These are phyloP conservation scores for Calonectria montana DNA, from an alignment of 2,329 filamentous ascomycete species.

Conservation along the genomic window DNA sequence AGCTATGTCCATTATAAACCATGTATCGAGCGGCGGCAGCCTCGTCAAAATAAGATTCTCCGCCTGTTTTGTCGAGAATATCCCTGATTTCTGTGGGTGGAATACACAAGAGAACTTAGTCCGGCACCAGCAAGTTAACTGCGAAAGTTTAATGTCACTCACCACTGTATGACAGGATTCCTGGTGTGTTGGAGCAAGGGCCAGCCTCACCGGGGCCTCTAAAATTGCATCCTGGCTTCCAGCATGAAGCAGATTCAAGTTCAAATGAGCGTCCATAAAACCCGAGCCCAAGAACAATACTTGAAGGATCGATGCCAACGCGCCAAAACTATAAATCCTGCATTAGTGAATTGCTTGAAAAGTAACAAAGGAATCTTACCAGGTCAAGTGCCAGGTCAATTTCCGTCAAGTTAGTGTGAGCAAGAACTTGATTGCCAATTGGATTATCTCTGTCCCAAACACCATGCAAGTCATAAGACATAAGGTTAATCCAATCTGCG, in stretches of 20 bases:
- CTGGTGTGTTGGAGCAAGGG: not conserved
- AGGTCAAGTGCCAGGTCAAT: not conserved
- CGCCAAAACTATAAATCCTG: not conserved
- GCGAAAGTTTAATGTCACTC: not conserved
- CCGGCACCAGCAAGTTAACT: not conserved
- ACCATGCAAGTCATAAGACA: conserved; percentile 58
- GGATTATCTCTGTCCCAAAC: conserved; percentile 31
- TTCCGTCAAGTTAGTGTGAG: not conserved
- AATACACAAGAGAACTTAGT: not conserved
- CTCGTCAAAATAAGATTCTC: not conserved
- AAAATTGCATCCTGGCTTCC: not conserved
- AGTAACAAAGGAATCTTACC: not conserved
- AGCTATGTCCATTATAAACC: not conserved
- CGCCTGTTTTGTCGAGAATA: not conserved
- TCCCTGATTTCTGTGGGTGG: not conserved
- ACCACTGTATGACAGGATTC: not conserved
- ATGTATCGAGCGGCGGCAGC: not conserved
- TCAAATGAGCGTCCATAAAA: not conserved
- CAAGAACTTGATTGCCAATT: not conserved
- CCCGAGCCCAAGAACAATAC: not conserved
- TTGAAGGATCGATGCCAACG: not conserved
- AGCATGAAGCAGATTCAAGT: not conserved
- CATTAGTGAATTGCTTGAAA: not conserved
- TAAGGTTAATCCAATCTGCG: conserved; percentile 55
- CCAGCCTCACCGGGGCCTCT: not conserved